Evolutionary conservation across 139 green algal species (phyloP).

Genomic region (Chlorella sp.): DNA sequence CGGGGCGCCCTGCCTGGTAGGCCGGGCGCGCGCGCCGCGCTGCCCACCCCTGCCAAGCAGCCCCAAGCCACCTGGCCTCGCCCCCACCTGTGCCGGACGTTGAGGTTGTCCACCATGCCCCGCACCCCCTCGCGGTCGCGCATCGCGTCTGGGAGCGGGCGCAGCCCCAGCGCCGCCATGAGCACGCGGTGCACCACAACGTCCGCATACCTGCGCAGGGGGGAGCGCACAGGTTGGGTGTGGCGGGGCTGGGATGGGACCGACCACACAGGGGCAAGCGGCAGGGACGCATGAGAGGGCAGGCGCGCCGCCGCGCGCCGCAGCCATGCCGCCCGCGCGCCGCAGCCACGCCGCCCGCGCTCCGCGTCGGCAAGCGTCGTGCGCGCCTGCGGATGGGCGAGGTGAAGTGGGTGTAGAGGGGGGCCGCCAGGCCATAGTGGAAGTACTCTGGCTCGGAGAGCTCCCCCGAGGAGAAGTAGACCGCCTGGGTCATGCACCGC

Average conservation of each 20-base stretch:
- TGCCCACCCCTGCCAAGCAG: neutral
- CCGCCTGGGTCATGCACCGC: constrained; percentile 93
- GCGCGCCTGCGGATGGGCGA: constrained; percentile 86
- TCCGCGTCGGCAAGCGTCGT: no score
- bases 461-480: constrained; percentile 79
- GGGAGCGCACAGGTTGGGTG: no score
- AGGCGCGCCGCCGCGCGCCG: no score
- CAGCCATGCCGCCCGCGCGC: no score
- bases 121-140: constrained; percentile 51
- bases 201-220: constrained; percentile 89
- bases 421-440: constrained; percentile 92
- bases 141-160: constrained; percentile 66
- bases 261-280: no score
- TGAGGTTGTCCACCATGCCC: constrained; percentile 81
- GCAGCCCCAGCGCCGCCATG: constrained; percentile 71
- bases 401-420: constrained; percentile 98
- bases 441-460: constrained; percentile 64
- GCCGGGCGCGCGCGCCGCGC: no score
- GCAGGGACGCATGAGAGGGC: no score
- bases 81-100: constrained; percentile 76
- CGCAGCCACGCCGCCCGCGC: no score
- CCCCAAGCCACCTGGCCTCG: neutral
- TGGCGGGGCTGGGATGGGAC: no score
- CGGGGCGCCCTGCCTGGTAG: no score
- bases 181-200: constrained; percentile 95